Evolutionary conservation across 2,329 filamentous ascomycete species (phyloP), one percentile per base, ranked within the genome.

Genomic region (Epichloe baconii): DNA sequence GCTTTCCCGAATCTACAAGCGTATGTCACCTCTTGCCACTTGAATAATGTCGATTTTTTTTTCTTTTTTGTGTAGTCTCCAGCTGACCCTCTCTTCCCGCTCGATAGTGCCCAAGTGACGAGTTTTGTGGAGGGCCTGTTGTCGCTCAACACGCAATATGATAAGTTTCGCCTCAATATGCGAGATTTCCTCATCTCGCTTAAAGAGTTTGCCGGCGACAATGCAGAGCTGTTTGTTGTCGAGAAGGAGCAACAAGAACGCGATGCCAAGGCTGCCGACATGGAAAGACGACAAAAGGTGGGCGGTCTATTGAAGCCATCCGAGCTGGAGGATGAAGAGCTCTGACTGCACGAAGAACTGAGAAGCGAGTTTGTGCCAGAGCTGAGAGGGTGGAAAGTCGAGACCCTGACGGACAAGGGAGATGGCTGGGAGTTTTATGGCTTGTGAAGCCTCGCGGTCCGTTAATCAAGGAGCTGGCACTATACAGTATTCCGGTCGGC

Each of bases 161-260:
- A 88, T 64, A 89, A 89, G 66, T 98, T 98, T 83, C 95, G 95
- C 67, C 81, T 95, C 51, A 89, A 94, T 62, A 75, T 98, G 49
- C 88, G 93, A 58, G 93, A 98, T 70, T 98, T 98, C 79, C 73
- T 98, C 59, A 95, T 98, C 61, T 94, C 90, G 21, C 76, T 98
- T 59, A 95, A 96, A 71, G 94, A 98, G 69, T 98, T 97, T 56
- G 83, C 88, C 1, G 93, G 88, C 49, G 93, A 98, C 69, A 96
- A 97, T 61, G 82, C 91, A 1, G 93, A 98, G 64, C 77, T 98
- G 10, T 98, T 86, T 68, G 82, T 86, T 4, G 90, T 95, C 53
- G 93, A 98, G 68, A 89, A 95, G 68, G 93, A 98, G 69, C 86
- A 94, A 67, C 88, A 89, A 56, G 85, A 91, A 54, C 82, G 82